phyloP scores from a whole-genome alignment of 2,329 filamentous ascomycete species.

The Stemphylium vesicarium region DNA sequence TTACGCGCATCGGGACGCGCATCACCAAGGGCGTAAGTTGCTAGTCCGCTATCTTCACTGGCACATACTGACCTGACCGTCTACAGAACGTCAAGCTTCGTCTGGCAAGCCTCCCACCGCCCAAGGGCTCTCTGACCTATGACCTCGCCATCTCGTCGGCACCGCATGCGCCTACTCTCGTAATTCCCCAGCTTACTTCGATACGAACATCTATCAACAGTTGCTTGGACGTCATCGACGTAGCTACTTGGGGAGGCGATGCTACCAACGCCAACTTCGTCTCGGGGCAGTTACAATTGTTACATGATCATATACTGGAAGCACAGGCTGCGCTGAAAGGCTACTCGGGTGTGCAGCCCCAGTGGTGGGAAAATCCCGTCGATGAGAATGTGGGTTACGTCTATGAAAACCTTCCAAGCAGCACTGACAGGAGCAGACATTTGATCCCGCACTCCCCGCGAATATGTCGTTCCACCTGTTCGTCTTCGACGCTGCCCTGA shows the following conservation, averaged over 20 bases:
- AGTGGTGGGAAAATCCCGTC: slow-evolving; percentile 63
- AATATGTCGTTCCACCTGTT: slow-evolving; percentile 74
- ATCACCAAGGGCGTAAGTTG: slow-evolving; percentile 82
- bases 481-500: slow-evolving; percentile 61
- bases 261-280: slow-evolving; percentile 64
- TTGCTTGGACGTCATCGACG: slow-evolving; percentile 80
- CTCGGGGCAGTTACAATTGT: slow-evolving; percentile 63
- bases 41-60: slow-evolving; percentile 20
- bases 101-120: slow-evolving; percentile 69
- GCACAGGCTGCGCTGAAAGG: slow-evolving; percentile 66
- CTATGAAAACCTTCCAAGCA: background rate
- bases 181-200: slow-evolving; percentile 72
- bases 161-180: slow-evolving; percentile 62
- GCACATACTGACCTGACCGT: slow-evolving; percentile 4
- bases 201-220: slow-evolving; percentile 81
- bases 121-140: slow-evolving; percentile 58
- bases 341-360: slow-evolving; percentile 55
- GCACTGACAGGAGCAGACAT: slow-evolving; percentile 51
- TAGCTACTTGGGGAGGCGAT: slow-evolving; percentile 76
- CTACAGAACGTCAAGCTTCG: slow-evolving; percentile 75
- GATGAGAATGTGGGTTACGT: slow-evolving; percentile 61
- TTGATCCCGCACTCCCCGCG: slow-evolving; percentile 67
- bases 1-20: slow-evolving; percentile 87
- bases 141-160: slow-evolving; percentile 60
- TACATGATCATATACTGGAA: slow-evolving; percentile 67